A percentile compares a stretch with the other conserved stretches of the same genome.
phyloP scores from a whole-genome alignment of 805 yeast species.

The Ogataea allantospora region DNA sequence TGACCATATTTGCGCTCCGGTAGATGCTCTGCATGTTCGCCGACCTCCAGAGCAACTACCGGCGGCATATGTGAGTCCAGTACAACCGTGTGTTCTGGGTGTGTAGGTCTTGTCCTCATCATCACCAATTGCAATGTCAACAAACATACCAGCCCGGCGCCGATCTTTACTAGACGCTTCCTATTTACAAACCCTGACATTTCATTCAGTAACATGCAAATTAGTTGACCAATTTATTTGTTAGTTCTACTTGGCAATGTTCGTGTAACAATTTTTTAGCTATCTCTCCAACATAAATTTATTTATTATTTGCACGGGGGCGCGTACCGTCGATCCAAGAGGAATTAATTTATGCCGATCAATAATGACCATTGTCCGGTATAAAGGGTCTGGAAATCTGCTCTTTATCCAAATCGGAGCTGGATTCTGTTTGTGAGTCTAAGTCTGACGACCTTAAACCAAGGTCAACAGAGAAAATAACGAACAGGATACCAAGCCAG shows the following conservation, averaged over 20 bases:
- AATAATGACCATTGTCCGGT: slow-evolving; percentile 7
- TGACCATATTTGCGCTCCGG: not conserved
- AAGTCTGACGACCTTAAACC: slow-evolving; percentile 20
- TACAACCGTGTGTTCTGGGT: not conserved
- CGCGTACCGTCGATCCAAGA: not conserved
- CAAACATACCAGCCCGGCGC: slow-evolving; percentile 1
- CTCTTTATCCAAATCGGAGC: slow-evolving; percentile 8
- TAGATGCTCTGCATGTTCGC: not conserved
- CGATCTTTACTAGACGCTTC: slow-evolving; percentile 4
- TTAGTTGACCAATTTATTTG: not conserved
- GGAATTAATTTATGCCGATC: not conserved
- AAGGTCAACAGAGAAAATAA: slow-evolving; percentile 67
- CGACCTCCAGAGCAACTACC: slow-evolving; percentile 1
- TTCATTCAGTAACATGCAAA: not conserved
- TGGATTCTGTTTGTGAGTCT: slow-evolving; percentile 5
- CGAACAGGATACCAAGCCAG: slow-evolving; percentile 71
- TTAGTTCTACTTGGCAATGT: too few species aligned
- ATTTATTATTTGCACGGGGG: not conserved
- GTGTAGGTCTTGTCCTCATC: not conserved
- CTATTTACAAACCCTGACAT: slow-evolving; percentile 1
- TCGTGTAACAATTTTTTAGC: not conserved
- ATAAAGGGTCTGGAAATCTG: not conserved
- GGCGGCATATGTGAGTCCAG: not conserved
- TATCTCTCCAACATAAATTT: not conserved
- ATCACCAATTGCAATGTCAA: not conserved